These are phyloP conservation scores for Prorocentrum cordatum DNA, from an alignment of 169 alveolate species.

Conservation along the genomic window DNA sequence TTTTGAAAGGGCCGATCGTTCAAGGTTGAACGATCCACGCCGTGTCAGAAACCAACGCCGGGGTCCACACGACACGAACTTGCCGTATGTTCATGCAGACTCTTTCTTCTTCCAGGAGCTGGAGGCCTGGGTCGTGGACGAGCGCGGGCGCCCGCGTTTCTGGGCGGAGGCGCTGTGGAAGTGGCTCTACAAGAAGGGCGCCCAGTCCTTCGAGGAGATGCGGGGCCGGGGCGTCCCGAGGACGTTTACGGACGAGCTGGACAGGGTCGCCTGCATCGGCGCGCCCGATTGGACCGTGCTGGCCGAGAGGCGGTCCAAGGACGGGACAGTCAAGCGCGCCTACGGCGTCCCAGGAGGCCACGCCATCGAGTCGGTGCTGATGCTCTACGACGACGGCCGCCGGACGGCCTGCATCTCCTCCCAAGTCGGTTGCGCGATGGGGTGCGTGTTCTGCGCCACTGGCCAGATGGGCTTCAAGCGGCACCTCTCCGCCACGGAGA, in stretches of 20 bases:
- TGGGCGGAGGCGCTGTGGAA: conserved; percentile 5
- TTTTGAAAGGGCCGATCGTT: too few species aligned
- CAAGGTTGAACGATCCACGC: too few species aligned
- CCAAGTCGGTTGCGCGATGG: conserved; percentile 65
- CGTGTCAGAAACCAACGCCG: too few species aligned
- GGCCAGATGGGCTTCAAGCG: conserved; percentile 66
- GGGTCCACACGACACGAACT: too few species aligned
- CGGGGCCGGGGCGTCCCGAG: neutral
- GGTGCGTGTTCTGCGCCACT: conserved; percentile 66
- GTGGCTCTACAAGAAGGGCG: conserved; percentile 18
- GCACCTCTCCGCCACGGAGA: conserved; percentile 34
- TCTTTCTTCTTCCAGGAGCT: too few species aligned
- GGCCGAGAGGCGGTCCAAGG: neutral
- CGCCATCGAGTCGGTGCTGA: conserved; percentile 63
- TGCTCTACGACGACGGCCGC: conserved; percentile 67
- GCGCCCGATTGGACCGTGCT: neutral
- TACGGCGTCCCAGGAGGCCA: conserved; percentile 44
- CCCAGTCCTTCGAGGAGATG: neutral
- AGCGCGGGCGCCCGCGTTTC: too few species aligned
- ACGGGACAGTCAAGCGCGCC: neutral
- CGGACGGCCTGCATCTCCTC: conserved; percentile 58
- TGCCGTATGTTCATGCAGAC: too few species aligned
- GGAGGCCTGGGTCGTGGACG: too few species aligned
- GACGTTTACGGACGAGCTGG: neutral
- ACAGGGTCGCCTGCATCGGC: neutral